These are phyloP conservation scores for Ascochyta koolunga DNA, from an alignment of 2,329 filamentous ascomycete species.

Conservation along the genomic window DNA sequence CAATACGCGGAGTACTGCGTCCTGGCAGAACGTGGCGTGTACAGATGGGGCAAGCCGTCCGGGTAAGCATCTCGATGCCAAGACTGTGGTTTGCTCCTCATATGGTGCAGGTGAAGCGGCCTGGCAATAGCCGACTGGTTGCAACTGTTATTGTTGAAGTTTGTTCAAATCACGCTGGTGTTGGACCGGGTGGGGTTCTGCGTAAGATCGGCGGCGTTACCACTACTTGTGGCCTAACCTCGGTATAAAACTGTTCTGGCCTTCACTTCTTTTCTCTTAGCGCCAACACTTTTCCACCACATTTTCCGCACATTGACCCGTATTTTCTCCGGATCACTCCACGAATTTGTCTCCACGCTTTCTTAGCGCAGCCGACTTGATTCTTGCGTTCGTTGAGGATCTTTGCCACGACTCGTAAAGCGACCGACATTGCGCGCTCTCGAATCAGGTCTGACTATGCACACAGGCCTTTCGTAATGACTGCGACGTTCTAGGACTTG, in stretches of 20 bases:
- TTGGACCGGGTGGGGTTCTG: slow-evolving; percentile 12
- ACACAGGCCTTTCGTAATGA: slow-evolving; percentile 2
- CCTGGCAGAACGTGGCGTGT: slow-evolving; percentile 14
- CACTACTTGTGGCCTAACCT: slow-evolving; percentile 16
- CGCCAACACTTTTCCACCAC: slow-evolving; percentile 8
- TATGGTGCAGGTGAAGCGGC: slow-evolving; percentile 7
- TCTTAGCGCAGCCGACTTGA: slow-evolving; percentile 2
- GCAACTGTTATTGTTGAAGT: slow-evolving; percentile 13
- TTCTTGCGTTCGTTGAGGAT: slow-evolving; percentile 3
- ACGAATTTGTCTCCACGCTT: slow-evolving; percentile 21
- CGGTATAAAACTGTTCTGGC: background rate
- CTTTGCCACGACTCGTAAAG: slow-evolving; percentile 4
- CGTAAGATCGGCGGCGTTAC: slow-evolving; percentile 12
- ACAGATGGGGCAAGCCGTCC: slow-evolving; percentile 31
- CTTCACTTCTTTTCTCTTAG: slow-evolving; percentile 2
- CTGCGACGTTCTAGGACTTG: slow-evolving; percentile 18
- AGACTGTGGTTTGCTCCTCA: slow-evolving; percentile 15
- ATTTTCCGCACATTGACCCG: slow-evolving; percentile 12
- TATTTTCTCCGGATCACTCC: slow-evolving; percentile 27
- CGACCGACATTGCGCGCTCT: background rate
- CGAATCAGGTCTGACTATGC: slow-evolving; percentile 17
- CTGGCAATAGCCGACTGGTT: slow-evolving; percentile 6
- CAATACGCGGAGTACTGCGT: slow-evolving; percentile 8
- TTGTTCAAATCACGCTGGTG: slow-evolving; percentile 4
- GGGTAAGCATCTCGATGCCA: slow-evolving; percentile 18